These are phyloP conservation scores for Wallacemonas collosoma DNA, from an alignment of 208 protist species.

Conservation along the genomic window DNA sequence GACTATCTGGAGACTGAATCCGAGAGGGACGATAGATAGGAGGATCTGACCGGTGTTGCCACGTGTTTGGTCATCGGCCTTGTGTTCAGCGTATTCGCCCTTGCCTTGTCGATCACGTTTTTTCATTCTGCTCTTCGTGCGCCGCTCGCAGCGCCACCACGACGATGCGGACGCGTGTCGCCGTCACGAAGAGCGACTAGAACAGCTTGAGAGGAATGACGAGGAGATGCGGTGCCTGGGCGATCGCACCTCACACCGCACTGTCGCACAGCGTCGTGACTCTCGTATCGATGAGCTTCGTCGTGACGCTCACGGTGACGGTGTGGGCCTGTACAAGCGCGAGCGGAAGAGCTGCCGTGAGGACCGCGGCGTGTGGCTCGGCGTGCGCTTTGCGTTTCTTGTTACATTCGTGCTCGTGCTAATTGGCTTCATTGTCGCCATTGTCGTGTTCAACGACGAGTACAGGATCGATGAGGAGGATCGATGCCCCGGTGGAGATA, in stretches of 20 bases:
- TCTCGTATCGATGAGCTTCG: neutral
- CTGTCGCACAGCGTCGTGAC: neutral
- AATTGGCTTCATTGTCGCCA: conserved; percentile 4
- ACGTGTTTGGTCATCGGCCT: conserved; percentile 9
- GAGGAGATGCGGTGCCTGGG: neutral
- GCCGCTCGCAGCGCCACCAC: conserved; percentile 7
- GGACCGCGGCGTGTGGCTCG: conserved; percentile 9
- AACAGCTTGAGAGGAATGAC: neutral
- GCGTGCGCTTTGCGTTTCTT: neutral
- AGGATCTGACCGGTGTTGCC: neutral
- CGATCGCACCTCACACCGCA: neutral
- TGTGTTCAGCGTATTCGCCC: neutral
- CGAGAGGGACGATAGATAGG: neutral
- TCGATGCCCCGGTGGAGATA: neutral
- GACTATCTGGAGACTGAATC: neutral
- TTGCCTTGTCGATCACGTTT: conserved; percentile 1
- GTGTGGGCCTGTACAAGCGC: conserved; percentile 3
- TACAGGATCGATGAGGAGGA: conserved; percentile 12
- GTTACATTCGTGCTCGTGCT: conserved; percentile 6
- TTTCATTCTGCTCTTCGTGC: neutral
- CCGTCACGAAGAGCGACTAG: neutral
- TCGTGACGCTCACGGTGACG: conserved; percentile 10
- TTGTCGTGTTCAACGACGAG: conserved; percentile 10
- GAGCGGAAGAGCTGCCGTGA: conserved; percentile 13
- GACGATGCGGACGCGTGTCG: neutral